phyloP scores from a whole-genome alignment of 306 rosid species.

The Casuarina equisetifolia region DNA sequence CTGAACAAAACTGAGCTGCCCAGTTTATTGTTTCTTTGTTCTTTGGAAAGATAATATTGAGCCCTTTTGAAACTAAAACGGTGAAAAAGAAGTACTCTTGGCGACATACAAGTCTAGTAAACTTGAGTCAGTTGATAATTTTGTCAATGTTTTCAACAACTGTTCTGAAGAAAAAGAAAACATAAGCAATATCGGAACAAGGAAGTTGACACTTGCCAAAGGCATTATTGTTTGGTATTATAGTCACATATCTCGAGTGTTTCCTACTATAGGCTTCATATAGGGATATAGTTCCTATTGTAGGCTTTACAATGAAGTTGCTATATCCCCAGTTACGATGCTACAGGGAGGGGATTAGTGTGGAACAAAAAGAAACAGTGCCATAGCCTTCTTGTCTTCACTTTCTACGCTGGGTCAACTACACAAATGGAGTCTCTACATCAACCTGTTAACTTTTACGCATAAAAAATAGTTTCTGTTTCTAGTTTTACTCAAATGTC shows the following conservation, averaged over 20 bases:
- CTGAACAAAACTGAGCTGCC: background rate
- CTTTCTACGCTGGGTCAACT: too few species aligned
- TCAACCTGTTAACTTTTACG: too few species aligned
- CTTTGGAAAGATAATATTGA: background rate
- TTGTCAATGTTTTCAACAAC: background rate
- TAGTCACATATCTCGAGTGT: background rate
- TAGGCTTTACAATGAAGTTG: background rate
- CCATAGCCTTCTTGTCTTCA: too few species aligned
- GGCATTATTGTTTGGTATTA: background rate
- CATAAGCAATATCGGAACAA: too few species aligned
- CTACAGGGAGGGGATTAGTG: too few species aligned
- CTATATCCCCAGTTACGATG: too few species aligned
- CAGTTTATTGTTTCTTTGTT: background rate
- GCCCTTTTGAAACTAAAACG: background rate
- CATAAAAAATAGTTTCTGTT: background rate
- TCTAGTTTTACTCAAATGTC: background rate
- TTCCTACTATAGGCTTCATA: background rate
- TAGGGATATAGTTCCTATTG: background rate
- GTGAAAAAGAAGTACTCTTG: background rate
- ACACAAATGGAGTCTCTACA: background rate
- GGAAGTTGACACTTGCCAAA: background rate
- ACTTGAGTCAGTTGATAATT: background rate
- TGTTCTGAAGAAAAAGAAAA: background rate
- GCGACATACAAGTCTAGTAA: background rate
- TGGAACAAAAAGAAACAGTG: too few species aligned